Conservation (phyloP, 257 asterid species). For the Fraxinus americana region DNA sequence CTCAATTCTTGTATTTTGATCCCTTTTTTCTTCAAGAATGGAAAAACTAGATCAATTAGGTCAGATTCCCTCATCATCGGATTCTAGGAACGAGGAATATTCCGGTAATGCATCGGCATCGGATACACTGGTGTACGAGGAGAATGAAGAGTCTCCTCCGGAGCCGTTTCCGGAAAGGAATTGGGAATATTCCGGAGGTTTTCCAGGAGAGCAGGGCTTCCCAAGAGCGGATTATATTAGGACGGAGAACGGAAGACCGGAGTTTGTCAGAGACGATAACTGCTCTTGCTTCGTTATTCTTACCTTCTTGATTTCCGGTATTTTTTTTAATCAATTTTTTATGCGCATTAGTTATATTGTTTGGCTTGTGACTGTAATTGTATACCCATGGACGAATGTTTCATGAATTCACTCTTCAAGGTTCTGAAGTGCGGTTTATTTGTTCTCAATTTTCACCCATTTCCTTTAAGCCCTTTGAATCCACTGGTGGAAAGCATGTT, state of each 20-base stretch:
- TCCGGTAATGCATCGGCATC: conserved; percentile 37
- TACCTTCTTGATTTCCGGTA: conserved; percentile 69
- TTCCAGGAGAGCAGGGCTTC: conserved; percentile 30
- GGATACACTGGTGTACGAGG: conserved; percentile 12
- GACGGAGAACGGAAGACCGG: conserved; percentile 25
- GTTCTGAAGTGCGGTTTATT: neutral
- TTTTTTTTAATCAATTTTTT: neutral
- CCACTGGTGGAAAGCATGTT: neutral
- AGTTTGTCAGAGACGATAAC: conserved; percentile 39
- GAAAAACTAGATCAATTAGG: neutral
- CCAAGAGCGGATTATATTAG: neutral
- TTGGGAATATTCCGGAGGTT: conserved; percentile 30
- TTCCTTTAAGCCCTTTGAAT: neutral
- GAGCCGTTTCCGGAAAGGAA: conserved; percentile 55
- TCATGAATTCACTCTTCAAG: neutral
- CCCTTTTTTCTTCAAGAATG: neutral
- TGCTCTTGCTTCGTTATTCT: conserved; percentile 62
- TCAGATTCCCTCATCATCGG: neutral
- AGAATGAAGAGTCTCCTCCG: conserved; percentile 55
- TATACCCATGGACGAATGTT: neutral
- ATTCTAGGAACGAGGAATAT: conserved; percentile 8
- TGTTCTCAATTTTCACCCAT: neutral
- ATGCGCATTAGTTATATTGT: neutral
- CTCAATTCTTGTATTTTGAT: neutral
- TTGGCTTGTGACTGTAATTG: neutral